Evolutionary conservation across 208 protist species (phyloP).

Genomic region (Acanthamoeba culbertsoni): DNA sequence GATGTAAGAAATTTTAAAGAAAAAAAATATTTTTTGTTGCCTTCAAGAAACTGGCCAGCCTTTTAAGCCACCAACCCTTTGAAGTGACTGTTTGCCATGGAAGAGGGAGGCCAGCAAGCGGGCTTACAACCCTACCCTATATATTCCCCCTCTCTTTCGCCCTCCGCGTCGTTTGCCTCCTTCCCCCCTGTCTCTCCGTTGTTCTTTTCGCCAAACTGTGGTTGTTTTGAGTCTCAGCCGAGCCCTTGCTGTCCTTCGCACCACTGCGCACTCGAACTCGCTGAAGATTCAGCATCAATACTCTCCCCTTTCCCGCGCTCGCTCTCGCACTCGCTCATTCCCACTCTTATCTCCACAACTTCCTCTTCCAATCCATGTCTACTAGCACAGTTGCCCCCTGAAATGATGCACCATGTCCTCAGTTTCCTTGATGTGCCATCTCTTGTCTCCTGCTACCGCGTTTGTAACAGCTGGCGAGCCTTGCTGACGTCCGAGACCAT

Average conservation of each 20-base stretch:
- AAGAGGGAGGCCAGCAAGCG: no score
- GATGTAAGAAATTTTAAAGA: no score
- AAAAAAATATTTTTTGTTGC: no score
- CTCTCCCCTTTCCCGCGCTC: background rate
- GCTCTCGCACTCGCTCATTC: background rate
- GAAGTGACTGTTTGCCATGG: no score
- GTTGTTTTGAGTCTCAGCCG: background rate
- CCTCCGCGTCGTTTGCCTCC: background rate
- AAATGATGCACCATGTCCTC: background rate
- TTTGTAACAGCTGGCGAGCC: slow-evolving; percentile 1
- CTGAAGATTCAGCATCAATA: background rate
- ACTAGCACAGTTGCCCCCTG: background rate
- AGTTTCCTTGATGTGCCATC: background rate
- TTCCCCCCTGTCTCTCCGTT: background rate
- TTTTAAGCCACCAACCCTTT: no score
- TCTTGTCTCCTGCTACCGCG: background rate
- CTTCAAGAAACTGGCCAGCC: no score
- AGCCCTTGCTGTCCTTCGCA: background rate
- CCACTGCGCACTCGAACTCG: background rate
- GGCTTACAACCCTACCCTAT: no score
- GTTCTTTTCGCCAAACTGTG: background rate
- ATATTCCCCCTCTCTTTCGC: background rate
- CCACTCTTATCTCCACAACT: background rate
- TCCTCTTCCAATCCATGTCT: background rate
- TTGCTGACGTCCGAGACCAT: background rate